These are phyloP conservation scores for Eimeria nieschulzi DNA, from an alignment of 169 alveolate genomes.

Conservation along the genomic window DNA sequence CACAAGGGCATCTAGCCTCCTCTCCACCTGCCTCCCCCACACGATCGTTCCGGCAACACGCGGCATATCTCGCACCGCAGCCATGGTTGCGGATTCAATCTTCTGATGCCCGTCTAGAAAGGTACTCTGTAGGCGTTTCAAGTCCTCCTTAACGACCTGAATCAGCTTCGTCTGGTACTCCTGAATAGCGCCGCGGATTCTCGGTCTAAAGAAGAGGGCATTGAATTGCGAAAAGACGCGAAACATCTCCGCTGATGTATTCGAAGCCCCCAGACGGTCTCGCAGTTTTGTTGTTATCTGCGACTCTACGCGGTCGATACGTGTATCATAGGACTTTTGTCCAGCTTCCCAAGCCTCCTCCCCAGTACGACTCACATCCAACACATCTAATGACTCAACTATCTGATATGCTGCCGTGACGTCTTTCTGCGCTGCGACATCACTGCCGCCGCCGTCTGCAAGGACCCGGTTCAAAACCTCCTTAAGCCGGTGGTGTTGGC, in stretches of 20 bases:
- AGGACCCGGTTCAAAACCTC: slow-evolving; percentile 88
- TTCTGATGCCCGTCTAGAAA: slow-evolving; percentile 91
- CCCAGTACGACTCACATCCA: slow-evolving; percentile 82
- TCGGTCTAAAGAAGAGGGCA: slow-evolving; percentile 95
- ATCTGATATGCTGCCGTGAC: slow-evolving; percentile 88
- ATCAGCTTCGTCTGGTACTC: slow-evolving; percentile 95
- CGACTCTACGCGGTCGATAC: slow-evolving; percentile 95
- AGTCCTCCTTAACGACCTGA: slow-evolving; percentile 90
- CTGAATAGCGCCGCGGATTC: slow-evolving; percentile 96
- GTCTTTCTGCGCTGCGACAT: slow-evolving; percentile 84
- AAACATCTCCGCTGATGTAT: slow-evolving; percentile 96
- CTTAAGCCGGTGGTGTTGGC: slow-evolving; percentile 93
- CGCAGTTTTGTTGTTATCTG: slow-evolving; percentile 94
- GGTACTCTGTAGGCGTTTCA: slow-evolving; percentile 89
- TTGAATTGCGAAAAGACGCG: slow-evolving; percentile 94
- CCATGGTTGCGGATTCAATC: slow-evolving; percentile 90
- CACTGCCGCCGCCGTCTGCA: slow-evolving; percentile 79
- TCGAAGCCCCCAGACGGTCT: slow-evolving; percentile 95
- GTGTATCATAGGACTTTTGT: slow-evolving; percentile 86
- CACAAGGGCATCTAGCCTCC: slow-evolving; percentile 84
- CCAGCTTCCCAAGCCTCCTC: slow-evolving; percentile 80
- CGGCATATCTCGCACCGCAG: slow-evolving; percentile 94
- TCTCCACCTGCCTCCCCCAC: slow-evolving; percentile 94
- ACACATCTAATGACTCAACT: slow-evolving; percentile 81
- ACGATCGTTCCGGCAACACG: slow-evolving; percentile 93